phyloP scores from a whole-genome alignment of 352 stramenopile genomes.

The Pythium graminicola region DNA sequence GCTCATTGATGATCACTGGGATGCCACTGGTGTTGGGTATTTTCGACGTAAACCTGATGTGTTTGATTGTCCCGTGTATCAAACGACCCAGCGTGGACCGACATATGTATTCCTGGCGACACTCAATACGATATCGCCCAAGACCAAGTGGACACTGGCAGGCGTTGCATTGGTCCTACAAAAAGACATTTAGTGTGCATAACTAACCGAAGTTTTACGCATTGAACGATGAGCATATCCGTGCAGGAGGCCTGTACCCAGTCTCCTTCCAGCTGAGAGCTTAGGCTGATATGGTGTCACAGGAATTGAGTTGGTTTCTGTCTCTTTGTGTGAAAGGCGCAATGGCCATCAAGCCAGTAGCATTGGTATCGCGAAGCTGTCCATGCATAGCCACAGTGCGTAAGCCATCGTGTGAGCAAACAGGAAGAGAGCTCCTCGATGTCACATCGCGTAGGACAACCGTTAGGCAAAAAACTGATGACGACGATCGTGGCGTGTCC shows the following conservation, averaged over 20 bases:
- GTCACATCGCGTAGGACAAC: too few relatives aligned
- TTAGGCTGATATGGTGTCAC: too few relatives aligned
- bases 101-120: slow-evolving; percentile 97
- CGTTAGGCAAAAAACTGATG: too few relatives aligned
- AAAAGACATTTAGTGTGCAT: slow-evolving; percentile 47
- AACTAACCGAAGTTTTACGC: neutral
- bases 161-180: slow-evolving; percentile 92
- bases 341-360: too few relatives aligned
- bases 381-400: too few relatives aligned
- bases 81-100: slow-evolving; percentile 92
- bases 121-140: slow-evolving; percentile 73
- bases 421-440: too few relatives aligned
- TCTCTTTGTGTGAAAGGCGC: too few relatives aligned
- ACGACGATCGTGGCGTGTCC: neutral
- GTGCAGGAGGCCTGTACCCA: too few relatives aligned
- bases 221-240: neutral
- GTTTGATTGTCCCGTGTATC: slow-evolving; percentile 95
- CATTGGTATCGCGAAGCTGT: too few relatives aligned
- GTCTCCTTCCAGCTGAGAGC: neutral
- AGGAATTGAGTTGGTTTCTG: too few relatives aligned
- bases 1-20: slow-evolving; percentile 85
- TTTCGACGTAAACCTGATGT: slow-evolving; percentile 83
- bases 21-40: slow-evolving; percentile 92
- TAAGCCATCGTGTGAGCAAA: too few relatives aligned
- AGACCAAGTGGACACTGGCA: slow-evolving; percentile 91